Evolutionary conservation across 148 eudicot genomes (phyloP).

Genomic region (Spergularia bocconei): DNA sequence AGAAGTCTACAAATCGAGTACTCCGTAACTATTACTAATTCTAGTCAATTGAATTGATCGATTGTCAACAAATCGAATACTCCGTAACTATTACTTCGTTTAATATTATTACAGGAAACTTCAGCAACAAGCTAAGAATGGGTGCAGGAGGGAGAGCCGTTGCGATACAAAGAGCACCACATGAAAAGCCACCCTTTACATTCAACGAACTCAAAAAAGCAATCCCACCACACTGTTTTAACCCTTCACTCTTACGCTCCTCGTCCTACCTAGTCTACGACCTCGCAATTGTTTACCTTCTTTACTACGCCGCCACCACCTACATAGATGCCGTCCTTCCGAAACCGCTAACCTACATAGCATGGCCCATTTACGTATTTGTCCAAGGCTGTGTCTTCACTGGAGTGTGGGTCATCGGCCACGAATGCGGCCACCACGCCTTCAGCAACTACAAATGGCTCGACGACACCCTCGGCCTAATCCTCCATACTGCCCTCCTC

Average conservation of each 20-base stretch:
- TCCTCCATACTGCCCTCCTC: conserved; percentile 67
- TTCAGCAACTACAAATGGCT: conserved; percentile 38
- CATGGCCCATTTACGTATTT: conserved; percentile 59
- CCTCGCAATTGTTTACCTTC: conserved; percentile 43
- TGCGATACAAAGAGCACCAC: conserved; percentile 47
- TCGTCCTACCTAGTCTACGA: conserved; percentile 58
- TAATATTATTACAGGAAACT: too few species aligned
- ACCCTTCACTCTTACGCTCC: conserved; percentile 63
- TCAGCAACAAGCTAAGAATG: conserved; percentile 28
- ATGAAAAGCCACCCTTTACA: conserved; percentile 67
- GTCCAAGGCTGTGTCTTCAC: conserved; percentile 33
- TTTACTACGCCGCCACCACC: conserved; percentile 57
- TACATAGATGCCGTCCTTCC: conserved; percentile 58
- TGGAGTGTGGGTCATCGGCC: conserved; percentile 36
- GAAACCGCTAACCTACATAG: conserved; percentile 43
- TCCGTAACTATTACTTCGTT: too few species aligned
- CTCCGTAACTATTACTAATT: too few species aligned
- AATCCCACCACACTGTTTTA: conserved; percentile 82
- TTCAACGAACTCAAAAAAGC: conserved; percentile 63
- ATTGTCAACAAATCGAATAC: too few species aligned
- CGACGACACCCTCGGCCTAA: conserved; percentile 61
- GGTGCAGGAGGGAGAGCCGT: conserved; percentile 64
- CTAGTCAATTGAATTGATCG: too few species aligned
- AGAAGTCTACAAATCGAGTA: too few species aligned
- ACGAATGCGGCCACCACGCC: conserved; percentile 39